Evolutionary conservation across 2,329 filamentous ascomycete genomes (phyloP), one percentile per base, ranked within the genome.

Genomic region (Aspergillus sp.): DNA sequence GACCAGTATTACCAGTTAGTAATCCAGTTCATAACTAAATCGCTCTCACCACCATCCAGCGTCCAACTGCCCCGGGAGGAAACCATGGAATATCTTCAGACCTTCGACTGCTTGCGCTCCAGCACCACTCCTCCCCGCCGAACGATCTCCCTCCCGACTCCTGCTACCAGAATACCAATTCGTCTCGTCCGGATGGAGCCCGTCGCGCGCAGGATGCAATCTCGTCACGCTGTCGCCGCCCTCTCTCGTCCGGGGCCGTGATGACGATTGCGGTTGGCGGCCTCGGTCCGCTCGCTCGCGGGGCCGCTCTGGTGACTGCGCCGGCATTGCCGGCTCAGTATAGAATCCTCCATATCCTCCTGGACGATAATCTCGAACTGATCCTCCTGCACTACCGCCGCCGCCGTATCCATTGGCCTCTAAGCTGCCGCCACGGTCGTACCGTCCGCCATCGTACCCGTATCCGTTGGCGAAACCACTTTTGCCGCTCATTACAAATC

Each of bases 341-440:
- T 66, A 65, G 42, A 73, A 71, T 29, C 70, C 70, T 33, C 70
- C 70, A 47, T 73, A 73, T 27, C 70, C 71, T 39, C 70, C 70
- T 2, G 67, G 59, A 26, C 70, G 66, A 41, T 60, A 64, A 19
- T 66, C 67, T 41, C 66, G 58, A 28, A 53, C 52, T 48, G 54
- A 52, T 39, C 49, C 53, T 33, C 52, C 51, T 34, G 50, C 49
- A 29, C 52, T 19, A 19, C 19, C 19, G 19, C 51, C 48, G 56
- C 48, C 55, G 40, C 55, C 54, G 46, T 67, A 66, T 29, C 63
- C 59, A 46, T 66, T 67, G 47, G 59, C 58, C 10, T 58, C 62
- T 43, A 63, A 51, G 44, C 54, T 61, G 45, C 57, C 57, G 48
- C 66, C 52, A 38, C 54, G 55, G 39, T 68, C 66, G 52, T 65